Evolutionary conservation across 371 early-diverging fungal genomes (phyloP), one percentile per base, ranked within the genome.

Genomic region (Mucor ambiguus): DNA sequence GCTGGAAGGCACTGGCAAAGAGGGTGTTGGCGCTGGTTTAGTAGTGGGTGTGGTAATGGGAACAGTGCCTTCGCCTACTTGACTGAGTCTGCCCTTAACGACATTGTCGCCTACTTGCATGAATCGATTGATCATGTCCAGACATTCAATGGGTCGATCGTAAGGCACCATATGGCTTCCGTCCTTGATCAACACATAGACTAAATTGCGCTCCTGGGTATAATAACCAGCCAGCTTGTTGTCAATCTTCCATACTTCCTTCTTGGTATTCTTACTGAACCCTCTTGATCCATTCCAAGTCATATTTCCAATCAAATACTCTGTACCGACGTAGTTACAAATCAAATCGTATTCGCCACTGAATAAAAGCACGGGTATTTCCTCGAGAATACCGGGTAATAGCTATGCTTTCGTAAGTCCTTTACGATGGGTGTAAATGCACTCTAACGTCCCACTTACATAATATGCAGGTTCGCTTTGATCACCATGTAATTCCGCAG

Each of bases 141-240:
- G 61, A 14, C 87, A 76, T 35, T 80, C 90, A 14, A 76, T 38
- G 0, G 93, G 92, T 38, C 77, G 67, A 68, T 94, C 94, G 35
- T 92, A 87, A 22, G 94, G 90, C 0, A 89, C 88, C 95, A 95
- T 95, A 70, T 95, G 95, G 38, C 88, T 88, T 14, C 89, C 89
- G 66, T 91, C 85, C 59, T 85, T 80, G 28, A 93, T 77, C 9
- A 88, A 24, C 0, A 89, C 87, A 74, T 88, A 90, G 2, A 87
- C 89, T 60, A 95, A 77, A 66, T 93, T 93, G 28, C 91, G 78
- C 9, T 81, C 87, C 29, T 76, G 71, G 26, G 81, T 83, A 70
- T 83, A 83, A 52, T 76, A 66, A 24, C 93, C 95, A 28, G 78
- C 83, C 2, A 77, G 26, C 29, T 73, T 71, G 59, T 83, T 81